Evolutionary conservation across 306 rosid species (phyloP).

Genomic region (Acacia confusa): DNA sequence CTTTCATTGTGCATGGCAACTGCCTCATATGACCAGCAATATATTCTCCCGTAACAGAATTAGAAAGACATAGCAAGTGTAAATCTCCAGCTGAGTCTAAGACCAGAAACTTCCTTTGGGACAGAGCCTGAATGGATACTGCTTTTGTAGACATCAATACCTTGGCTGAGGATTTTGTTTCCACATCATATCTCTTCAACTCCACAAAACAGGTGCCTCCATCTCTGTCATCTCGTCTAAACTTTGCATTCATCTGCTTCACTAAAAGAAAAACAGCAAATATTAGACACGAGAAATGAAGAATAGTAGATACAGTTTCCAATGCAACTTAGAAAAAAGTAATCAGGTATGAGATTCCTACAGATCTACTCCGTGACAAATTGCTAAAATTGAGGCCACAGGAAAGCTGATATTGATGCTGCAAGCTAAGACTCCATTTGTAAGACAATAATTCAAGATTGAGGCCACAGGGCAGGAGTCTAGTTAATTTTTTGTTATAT

Average conservation of each 20-base stretch:
- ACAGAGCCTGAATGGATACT: slow-evolving; percentile 73
- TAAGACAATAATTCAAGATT: slow-evolving; percentile 31
- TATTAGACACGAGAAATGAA: slow-evolving; percentile 36
- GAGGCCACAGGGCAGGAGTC: slow-evolving; percentile 36
- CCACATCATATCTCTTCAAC: slow-evolving; percentile 49
- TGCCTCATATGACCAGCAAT: slow-evolving; percentile 49
- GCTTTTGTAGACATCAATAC: slow-evolving; percentile 50
- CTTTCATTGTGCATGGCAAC: slow-evolving; percentile 66
- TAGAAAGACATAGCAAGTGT: slow-evolving; percentile 60
- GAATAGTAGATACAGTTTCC: slow-evolving; percentile 29
- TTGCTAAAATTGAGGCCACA: slow-evolving; percentile 23
- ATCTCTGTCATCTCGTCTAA: slow-evolving; percentile 50
- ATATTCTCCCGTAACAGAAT: slow-evolving; percentile 56
- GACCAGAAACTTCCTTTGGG: slow-evolving; percentile 60
- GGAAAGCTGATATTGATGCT: slow-evolving; percentile 30
- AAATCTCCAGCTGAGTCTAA: slow-evolving; percentile 80
- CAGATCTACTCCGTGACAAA: slow-evolving; percentile 20
- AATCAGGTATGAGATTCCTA: slow-evolving; percentile 24
- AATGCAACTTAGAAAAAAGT: slow-evolving; percentile 3
- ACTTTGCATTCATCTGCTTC: slow-evolving; percentile 57
- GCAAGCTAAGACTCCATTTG: slow-evolving; percentile 36
- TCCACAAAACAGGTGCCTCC: slow-evolving; percentile 65
- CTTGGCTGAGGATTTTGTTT: slow-evolving; percentile 43
- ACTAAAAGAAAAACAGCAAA: slow-evolving; percentile 49
- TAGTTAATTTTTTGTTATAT: slow-evolving; percentile 48